Evolutionary conservation across 148 eudicot genomes (phyloP).

Genomic region (Fagopyrum tataricum): DNA sequence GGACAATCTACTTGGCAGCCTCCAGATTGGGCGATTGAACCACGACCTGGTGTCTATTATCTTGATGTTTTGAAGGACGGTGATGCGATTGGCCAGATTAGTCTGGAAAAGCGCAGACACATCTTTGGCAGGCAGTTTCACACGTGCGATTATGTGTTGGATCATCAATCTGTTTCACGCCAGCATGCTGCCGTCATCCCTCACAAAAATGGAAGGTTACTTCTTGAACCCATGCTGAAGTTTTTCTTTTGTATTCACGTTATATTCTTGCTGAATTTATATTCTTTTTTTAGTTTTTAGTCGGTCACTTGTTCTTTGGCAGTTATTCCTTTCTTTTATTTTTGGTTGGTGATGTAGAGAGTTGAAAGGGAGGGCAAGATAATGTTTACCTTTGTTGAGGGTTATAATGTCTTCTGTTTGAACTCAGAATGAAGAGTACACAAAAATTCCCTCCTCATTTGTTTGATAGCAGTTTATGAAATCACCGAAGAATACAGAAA

Average conservation of each 20-base stretch:
- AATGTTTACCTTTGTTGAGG: neutral
- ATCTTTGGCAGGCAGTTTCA: conserved; percentile 89
- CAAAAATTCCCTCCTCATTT: neutral
- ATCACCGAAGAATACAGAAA: neutral
- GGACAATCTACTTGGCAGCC: conserved; percentile 93
- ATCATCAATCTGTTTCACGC: conserved; percentile 95
- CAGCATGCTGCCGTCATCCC: conserved; percentile 97
- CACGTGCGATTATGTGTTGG: conserved; percentile 91
- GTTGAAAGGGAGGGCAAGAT: neutral
- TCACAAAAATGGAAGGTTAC: conserved; percentile 90
- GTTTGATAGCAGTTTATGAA: neutral
- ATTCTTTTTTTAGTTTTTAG: neutral
- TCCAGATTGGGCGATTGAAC: conserved; percentile 99
- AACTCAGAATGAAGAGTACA: neutral
- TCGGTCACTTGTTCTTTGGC: neutral
- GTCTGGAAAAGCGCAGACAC: conserved; percentile 64
- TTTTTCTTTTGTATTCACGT: neutral
- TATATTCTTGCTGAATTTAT: neutral
- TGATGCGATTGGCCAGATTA: conserved; percentile 54
- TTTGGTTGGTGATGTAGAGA: neutral
- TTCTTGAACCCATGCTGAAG: neutral
- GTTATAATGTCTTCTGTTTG: neutral
- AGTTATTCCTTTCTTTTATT: neutral
- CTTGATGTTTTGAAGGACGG: conserved; percentile 94
- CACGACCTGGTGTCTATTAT: conserved; percentile 73